Base-by-base conservation (phyloP, 345 rosid genomes). In the Moricandia arvensis region DNA sequence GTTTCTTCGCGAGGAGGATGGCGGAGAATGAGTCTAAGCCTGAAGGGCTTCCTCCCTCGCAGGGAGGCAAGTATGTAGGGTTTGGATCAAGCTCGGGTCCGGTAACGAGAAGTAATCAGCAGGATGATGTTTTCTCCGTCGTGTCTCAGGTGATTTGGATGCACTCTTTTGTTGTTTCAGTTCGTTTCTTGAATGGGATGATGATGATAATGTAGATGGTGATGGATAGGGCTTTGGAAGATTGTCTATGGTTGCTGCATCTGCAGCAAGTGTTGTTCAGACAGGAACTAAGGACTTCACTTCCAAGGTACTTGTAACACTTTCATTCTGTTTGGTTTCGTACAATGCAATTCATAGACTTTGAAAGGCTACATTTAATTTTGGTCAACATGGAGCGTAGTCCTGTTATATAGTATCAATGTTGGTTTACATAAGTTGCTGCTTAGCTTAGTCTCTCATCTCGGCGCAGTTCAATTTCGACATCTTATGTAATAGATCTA, bases 1-100 rank as follows among this genome's bases (percentile, higher is more conserved):
- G 80, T n/a, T 95, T 92, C 81, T 95, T 92, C 13, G 89, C 98
- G 2, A 72, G 79, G 54, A 92, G 83, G 74, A 78, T 87, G 77
- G 85, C 83, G 6, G 99, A 92, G 82, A 92, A 95, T 73, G 94
- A 90, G 65, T 79, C 89, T 4, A 83, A 86, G 73, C 98, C 99
- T 1, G 98, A 92, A 15, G 99, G 94, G 0, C 16, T 95, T 33
- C 97, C 97, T 3, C 99, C 99, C 1, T 90, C 99, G 1, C 92
- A 87, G 71, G 98, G 98, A 0, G 99, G 99, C 18, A 95, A 90
- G 82, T 92, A 90, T 76, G 97, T 92, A 0, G 99, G 99, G 27
- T 95, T 92, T 51, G 99, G 99, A 74, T 95, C 98, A 11, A 83
- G 86, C 72, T 87, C 96, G 8, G 71, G 85, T 53, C 86, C 87